These are phyloP conservation scores for Chenopodium formosanum DNA, from an alignment of 148 eudicot genomes.

Conservation along the genomic window DNA sequence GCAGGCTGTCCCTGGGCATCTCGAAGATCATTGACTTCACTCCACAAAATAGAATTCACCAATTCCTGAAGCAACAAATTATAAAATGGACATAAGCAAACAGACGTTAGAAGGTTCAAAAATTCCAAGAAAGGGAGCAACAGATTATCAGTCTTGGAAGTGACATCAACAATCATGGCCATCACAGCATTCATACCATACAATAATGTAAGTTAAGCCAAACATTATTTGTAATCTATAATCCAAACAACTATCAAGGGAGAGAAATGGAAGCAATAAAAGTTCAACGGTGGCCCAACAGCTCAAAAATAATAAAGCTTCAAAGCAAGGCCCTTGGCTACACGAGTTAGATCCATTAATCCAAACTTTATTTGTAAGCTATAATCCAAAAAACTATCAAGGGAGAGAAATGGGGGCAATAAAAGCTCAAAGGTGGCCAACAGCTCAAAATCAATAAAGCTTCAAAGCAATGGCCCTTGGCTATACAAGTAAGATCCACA, in stretches of 20 bases:
- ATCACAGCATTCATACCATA: not conserved
- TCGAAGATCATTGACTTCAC: constrained; percentile 50
- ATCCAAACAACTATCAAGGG: too few relatives aligned
- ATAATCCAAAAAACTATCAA: too few relatives aligned
- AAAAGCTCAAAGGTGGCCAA: too few relatives aligned
- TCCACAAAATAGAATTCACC: constrained; percentile 70
- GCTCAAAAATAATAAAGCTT: too few relatives aligned
- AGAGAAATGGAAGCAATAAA: too few relatives aligned
- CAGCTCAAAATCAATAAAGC: too few relatives aligned
- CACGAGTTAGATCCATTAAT: too few relatives aligned
- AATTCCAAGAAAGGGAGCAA: not conserved
- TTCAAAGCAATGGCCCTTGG: too few relatives aligned
- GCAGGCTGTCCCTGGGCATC: constrained; percentile 48
- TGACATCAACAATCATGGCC: not conserved
- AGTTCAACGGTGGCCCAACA: too few relatives aligned
- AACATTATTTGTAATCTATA: not conserved
- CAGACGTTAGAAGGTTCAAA: constrained; percentile 5
- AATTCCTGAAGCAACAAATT: constrained; percentile 57
- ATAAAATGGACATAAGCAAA: constrained; percentile 20
- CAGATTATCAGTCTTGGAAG: not conserved
- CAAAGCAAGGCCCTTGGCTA: too few relatives aligned
- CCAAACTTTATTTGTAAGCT: not conserved
- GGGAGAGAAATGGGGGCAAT: too few relatives aligned
- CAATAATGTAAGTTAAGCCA: not conserved
- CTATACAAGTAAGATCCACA: too few relatives aligned